Percentiles rank a stretch among this genome's conserved stretches.
Evolutionary conservation across 2,329 filamentous ascomycete species (phyloP).

Genomic region (Zasmidium angulare): DNA sequence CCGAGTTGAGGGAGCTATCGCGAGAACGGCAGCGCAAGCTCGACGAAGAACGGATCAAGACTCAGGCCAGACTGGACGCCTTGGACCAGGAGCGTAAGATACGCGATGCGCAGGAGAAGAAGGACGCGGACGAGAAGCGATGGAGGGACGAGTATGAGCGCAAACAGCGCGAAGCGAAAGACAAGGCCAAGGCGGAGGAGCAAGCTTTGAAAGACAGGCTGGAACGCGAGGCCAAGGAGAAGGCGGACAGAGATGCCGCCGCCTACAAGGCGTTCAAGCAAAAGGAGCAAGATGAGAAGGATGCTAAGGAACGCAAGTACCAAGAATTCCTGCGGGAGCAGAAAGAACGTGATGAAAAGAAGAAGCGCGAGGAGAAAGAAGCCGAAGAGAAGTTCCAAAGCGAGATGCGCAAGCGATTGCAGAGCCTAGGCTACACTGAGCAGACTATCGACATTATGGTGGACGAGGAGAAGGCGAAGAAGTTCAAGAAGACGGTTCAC

Average conservation of each 20-base stretch:
- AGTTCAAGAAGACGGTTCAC: slow-evolving; percentile 32
- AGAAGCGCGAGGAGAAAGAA: slow-evolving; percentile 28
- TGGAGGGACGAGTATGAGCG: slow-evolving; percentile 41
- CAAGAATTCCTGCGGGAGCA: slow-evolving; percentile 63
- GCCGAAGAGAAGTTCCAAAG: slow-evolving; percentile 44
- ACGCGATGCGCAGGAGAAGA: slow-evolving; percentile 38
- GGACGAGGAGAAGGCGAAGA: slow-evolving; percentile 46
- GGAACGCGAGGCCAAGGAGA: slow-evolving; percentile 38
- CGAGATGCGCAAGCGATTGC: slow-evolving; percentile 46
- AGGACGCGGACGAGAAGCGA: slow-evolving; percentile 36
- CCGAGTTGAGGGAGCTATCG: slow-evolving; percentile 37
- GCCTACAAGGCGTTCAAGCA: slow-evolving; percentile 27
- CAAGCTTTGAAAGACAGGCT: slow-evolving; percentile 40
- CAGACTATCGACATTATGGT: slow-evolving; percentile 51
- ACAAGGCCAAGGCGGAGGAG: slow-evolving; percentile 40
- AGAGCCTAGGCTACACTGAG: slow-evolving; percentile 47
- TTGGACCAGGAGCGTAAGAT: slow-evolving; percentile 32
- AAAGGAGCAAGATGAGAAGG: slow-evolving; percentile 38
- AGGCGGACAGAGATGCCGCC: slow-evolving; percentile 39
- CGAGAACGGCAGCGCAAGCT: slow-evolving; percentile 35
- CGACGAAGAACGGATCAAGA: slow-evolving; percentile 38
- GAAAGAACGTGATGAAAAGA: slow-evolving; percentile 58
- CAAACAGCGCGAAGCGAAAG: slow-evolving; percentile 39
- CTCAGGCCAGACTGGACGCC: slow-evolving; percentile 28
- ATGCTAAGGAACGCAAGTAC: slow-evolving; percentile 44